Evolutionary conservation across 768 basidiomycete genomes (phyloP), one percentile per base, ranked within the genome.

Genomic region (Cubamyces lactineus): DNA sequence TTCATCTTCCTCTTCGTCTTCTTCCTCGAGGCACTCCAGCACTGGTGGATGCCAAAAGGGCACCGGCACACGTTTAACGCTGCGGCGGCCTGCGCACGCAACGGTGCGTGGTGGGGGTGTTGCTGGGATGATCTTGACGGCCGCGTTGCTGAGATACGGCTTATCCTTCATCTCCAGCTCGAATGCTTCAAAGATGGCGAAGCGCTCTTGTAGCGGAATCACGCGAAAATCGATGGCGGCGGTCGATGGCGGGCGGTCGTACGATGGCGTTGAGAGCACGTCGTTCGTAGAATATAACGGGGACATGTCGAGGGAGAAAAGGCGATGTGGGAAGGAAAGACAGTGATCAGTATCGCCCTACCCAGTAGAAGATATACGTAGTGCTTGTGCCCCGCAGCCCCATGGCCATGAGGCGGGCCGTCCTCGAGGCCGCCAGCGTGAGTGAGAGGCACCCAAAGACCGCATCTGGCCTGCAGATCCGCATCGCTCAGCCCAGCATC

Each of bases 41-140:
- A 59, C 49, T 12, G 57, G 28, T 17, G 57, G 57, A 45, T n/a
- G 42, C 34, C 34, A 34, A 9, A 43, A n/a, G 40, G 50, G 57
- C 28, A 59, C 49, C 41, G 57, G 49, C 19, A 59, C 49, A n/a
- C 57, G 57, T 45, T 51, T 59, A n/a, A 59, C 57, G 57, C 49
- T 43, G 57, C 57, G 57, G 19, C 57, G 57, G 38, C 41, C 49
- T 59, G 57, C 57, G 28, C 28, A 11, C 2, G 24, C 49, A 40
- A 43, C 40, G 9, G 24, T 26, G 7, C 24, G 16, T 19, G 49
- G 57, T 17, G 41, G 13, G 50, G 51, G 51, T 42, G 41, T 56
- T 34, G 34, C 34, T 34, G 34, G 34, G 5, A 9, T 11, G 34
- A 34, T 34, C 34, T 34, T 34, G 34, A 34, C 34, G 28, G 53